Evolutionary conservation across 129 eudicot genomes (phyloP), one percentile per base, ranked within the genome.

Genomic region (Gnaphalium uliginosum): DNA sequence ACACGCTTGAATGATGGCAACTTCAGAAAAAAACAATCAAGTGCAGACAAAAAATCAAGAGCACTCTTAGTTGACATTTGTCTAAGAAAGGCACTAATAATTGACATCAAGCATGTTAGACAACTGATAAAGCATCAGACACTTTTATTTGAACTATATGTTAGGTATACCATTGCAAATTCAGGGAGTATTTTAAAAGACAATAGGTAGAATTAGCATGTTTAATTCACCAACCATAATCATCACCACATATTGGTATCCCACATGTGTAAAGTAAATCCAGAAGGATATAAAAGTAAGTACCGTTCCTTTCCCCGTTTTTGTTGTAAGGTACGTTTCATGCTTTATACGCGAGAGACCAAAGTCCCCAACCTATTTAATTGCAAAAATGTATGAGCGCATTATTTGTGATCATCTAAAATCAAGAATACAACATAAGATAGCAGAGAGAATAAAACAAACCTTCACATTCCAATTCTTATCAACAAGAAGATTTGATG

Each of bases 291-390:
- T 8, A 54, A 62, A 66, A 27, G 39, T 65, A 30, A 61, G 25
- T 94, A 95, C 99, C 96, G 97, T 95, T 88, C 99, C 99, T 87
- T 87, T 91, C 70, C 99, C 97, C 1, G 96, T 85, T 74, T 87
- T 91, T 77, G 97, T 91, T 26, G 91, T 86, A 82, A 95, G 86
- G 71, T 81, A 95, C 8, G 94, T 86, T 77, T 89, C 97, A 81
- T 91, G 89, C 70, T 94, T 94, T 51, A 91, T 81, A 69, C 97
- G 99, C 5, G 99, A 91, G 54, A 94, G 93, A 70, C 99, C 99
- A 81, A 94, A 94, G 82, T 94, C 97, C 67, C 96, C 99, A 89
- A 94, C 99, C 99, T 94, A 81, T 72, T 37, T 53, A 78, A 56
- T 51, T 71, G 48, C 70, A 66, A 73, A 57, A 66, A 53, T 1